A percentile compares a stretch with the other conserved stretches of the same genome.
These are phyloP conservation scores for Royoungia palumana DNA, from an alignment of 768 basidiomycete genomes.

Conservation along the genomic window DNA sequence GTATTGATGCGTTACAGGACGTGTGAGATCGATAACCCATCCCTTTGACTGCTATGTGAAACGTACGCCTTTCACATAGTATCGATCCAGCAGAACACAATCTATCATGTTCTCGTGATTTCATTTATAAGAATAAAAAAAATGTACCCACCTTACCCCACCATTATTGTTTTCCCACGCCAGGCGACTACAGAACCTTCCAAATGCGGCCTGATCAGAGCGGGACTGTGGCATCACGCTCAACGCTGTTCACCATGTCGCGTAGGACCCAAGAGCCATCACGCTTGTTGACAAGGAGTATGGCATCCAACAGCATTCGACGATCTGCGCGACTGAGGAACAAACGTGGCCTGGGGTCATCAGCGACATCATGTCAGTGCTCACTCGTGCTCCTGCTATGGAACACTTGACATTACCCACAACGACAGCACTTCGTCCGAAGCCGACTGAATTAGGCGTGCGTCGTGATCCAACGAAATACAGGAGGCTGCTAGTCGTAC, in stretches of 20 bases:
- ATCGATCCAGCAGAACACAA: neutral
- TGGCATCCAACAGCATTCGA: slow-evolving; percentile 12
- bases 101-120: neutral
- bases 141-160: neutral
- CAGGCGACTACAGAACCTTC: slow-evolving; percentile 29
- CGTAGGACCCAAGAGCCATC: slow-evolving; percentile 6
- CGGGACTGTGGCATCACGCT: neutral
- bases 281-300: slow-evolving; percentile 26
- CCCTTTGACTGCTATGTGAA: too few species aligned
- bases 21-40: too few species aligned
- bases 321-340: slow-evolving; percentile 24
- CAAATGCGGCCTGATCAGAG: slow-evolving; percentile 22
- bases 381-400: neutral
- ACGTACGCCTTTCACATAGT: too few species aligned
- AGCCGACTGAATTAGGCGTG: neutral
- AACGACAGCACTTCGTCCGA: slow-evolving; percentile 7
- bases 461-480: slow-evolving; percentile 8
- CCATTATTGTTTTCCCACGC: slow-evolving; percentile 17
- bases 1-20: too few species aligned
- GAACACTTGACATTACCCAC: neutral
- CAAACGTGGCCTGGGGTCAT: neutral
- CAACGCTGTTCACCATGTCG: slow-evolving; percentile 16
- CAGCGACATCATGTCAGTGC: slow-evolving; percentile 15
- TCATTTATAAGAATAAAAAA: neutral
- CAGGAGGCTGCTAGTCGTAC: neutral